These are phyloP conservation scores for Lentinula edodes DNA, from an alignment of 768 basidiomycete genomes.

Conservation along the genomic window DNA sequence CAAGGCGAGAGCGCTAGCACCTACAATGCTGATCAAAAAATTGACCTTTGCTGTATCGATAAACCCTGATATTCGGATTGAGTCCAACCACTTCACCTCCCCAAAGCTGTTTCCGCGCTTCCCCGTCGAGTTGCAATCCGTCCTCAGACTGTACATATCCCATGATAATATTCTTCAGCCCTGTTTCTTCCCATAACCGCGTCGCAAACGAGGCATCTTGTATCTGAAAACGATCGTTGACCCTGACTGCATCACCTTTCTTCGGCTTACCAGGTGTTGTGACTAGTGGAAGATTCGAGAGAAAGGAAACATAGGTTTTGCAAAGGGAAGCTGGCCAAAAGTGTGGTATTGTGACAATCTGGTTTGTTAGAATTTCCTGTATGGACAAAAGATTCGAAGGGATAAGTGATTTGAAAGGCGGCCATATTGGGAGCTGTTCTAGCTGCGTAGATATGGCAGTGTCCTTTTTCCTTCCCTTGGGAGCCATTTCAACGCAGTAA, in stretches of 20 bases:
- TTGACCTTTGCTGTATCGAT: slow-evolving; percentile 3
- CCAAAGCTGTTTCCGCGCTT: background rate
- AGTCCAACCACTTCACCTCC: slow-evolving; percentile 1
- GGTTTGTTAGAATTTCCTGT: background rate
- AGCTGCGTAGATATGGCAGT: background rate
- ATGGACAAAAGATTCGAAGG: background rate
- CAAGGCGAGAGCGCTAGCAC: background rate
- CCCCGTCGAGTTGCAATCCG: background rate
- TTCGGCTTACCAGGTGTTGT: slow-evolving; percentile 3
- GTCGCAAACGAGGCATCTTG: background rate
- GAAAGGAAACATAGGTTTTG: slow-evolving; percentile 3
- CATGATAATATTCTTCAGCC: background rate
- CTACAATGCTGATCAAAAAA: slow-evolving; percentile 3
- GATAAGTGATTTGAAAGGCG: background rate
- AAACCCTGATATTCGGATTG: slow-evolving; percentile 1
- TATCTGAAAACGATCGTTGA: slow-evolving; percentile 3
- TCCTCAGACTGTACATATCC: background rate
- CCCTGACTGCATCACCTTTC: slow-evolving; percentile 4
- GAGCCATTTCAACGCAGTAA: background rate
- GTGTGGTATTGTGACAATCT: background rate
- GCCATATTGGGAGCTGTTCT: background rate
- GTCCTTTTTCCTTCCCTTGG: background rate
- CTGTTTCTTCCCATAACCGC: slow-evolving; percentile 3
- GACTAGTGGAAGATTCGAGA: background rate
- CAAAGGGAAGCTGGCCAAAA: slow-evolving; percentile 2